Evolutionary conservation across 805 yeast genomes (phyloP).

Genomic region (Spathaspora gorwiae): DNA sequence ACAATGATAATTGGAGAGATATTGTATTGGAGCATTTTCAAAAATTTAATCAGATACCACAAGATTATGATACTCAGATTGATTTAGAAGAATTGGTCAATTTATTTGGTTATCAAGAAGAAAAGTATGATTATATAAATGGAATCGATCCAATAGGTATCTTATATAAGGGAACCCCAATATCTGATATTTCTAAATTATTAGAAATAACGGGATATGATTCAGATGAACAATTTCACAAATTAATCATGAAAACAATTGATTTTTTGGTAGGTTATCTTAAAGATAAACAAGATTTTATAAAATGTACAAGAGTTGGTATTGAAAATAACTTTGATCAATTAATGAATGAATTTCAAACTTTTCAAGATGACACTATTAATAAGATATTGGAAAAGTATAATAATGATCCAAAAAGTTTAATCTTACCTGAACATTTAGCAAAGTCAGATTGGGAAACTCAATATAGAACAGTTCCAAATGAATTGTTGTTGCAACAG

Average conservation of each 20-base stretch:
- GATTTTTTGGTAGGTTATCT: slow-evolving; percentile 2
- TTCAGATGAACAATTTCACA: neutral
- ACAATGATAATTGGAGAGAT: slow-evolving; percentile 52
- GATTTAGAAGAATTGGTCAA: slow-evolving; percentile 21
- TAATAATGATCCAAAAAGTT: slow-evolving; percentile 1
- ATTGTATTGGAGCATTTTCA: slow-evolving; percentile 11
- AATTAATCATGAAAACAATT: neutral
- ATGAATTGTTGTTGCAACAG: neutral
- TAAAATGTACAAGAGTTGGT: no score
- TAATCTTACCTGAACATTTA: slow-evolving; percentile 11
- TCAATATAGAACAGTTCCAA: slow-evolving; percentile 9
- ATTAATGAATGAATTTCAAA: slow-evolving; percentile 3
- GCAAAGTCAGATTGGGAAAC: slow-evolving; percentile 14
- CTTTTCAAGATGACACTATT: slow-evolving; percentile 2
- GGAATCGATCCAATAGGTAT: slow-evolving; percentile 22
- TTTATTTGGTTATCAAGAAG: slow-evolving; percentile 21
- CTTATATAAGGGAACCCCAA: neutral
- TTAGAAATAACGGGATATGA: neutral
- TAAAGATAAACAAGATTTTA: neutral
- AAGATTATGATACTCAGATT: slow-evolving; percentile 19
- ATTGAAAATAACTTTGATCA: slow-evolving; percentile 1
- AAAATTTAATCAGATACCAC: slow-evolving; percentile 16
- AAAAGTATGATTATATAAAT: slow-evolving; percentile 20
- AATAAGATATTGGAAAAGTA: slow-evolving; percentile 7
- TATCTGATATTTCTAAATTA: neutral